phyloP scores from a whole-genome alignment of 176 grass and related monocot species.

The Lolium rigidum region DNA sequence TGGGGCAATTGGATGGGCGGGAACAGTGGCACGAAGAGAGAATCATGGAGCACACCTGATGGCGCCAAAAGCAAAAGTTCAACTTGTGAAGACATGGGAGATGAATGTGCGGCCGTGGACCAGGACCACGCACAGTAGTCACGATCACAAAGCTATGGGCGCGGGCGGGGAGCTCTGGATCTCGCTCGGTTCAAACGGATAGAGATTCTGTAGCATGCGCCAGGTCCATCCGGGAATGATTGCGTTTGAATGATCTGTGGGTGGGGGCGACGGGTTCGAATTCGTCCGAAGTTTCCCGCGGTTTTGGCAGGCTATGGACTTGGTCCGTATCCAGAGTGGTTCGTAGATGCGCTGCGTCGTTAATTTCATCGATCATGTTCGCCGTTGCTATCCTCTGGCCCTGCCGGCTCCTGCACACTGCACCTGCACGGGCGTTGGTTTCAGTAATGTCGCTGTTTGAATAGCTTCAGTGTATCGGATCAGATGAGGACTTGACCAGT shows the following conservation, averaged over 20 bases:
- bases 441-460: not conserved
- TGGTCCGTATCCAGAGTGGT: not conserved
- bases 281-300: not conserved
- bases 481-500: not conserved
- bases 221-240: slow-evolving; percentile 38
- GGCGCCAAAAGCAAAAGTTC: not conserved
- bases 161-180: not conserved
- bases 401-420: not conserved
- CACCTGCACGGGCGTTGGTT: not conserved
- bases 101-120: not conserved
- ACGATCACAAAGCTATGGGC: not conserved
- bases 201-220: not conserved
- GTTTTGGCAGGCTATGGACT: not conserved
- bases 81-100: not conserved
- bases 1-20: not conserved
- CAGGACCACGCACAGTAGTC: not conserved
- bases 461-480: not conserved
- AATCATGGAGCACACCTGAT: not conserved
- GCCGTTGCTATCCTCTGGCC: not conserved
- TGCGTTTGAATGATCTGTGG: slow-evolving; percentile 31
- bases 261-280: not conserved
- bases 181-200: slow-evolving; percentile 5
- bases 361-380: not conserved
- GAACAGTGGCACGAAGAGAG: not conserved
- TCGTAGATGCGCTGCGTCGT: not conserved